A percentile compares a stretch with the other conserved stretches of the same genome.
Evolutionary conservation across 768 basidiomycete species (phyloP).

Genomic region (Suillus placidus): DNA sequence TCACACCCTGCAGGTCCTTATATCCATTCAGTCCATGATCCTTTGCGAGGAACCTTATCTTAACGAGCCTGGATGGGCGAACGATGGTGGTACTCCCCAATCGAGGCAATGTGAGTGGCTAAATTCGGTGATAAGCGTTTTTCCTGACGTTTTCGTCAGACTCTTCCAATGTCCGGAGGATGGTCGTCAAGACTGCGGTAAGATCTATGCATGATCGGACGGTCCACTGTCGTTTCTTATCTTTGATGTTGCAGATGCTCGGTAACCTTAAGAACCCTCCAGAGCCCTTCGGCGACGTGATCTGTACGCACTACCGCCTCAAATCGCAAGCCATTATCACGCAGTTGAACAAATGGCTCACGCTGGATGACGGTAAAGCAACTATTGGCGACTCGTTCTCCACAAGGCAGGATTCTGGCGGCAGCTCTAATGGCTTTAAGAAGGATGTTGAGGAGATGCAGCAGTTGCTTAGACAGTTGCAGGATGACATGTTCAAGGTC

Average conservation of each 20-base stretch:
- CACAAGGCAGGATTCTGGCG: conserved; percentile 39
- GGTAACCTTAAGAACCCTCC: conserved; percentile 81
- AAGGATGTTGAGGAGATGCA: conserved; percentile 78
- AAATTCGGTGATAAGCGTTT: not conserved
- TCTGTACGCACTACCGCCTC: conserved; percentile 88
- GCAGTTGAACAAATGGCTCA: conserved; percentile 82
- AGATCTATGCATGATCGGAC: conserved; percentile 22
- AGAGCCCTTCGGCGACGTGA: conserved; percentile 84
- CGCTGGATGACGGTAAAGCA: conserved; percentile 69
- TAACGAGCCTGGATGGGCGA: conserved; percentile 91
- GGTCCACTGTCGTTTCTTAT: conserved; percentile 3
- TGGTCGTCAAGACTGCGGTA: conserved; percentile 90
- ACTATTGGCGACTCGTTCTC: conserved; percentile 59
- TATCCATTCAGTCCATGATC: conserved; percentile 97
- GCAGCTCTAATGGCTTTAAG: conserved; percentile 61
- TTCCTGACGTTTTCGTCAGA: conserved; percentile 46
- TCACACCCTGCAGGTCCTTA: conserved; percentile 57
- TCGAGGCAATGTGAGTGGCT: conserved; percentile 70
- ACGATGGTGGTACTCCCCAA: conserved; percentile 68
- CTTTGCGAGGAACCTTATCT: conserved; percentile 90
- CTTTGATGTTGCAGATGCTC: conserved; percentile 62
- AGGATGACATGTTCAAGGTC: conserved; percentile 30
- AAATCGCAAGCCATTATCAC: conserved; percentile 70
- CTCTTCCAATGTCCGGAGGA: conserved; percentile 89
- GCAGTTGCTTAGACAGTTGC: conserved; percentile 51